These are phyloP conservation scores for Stachybotrys chlorohalonatus DNA, from an alignment of 2,329 filamentous ascomycete species.

Conservation along the genomic window DNA sequence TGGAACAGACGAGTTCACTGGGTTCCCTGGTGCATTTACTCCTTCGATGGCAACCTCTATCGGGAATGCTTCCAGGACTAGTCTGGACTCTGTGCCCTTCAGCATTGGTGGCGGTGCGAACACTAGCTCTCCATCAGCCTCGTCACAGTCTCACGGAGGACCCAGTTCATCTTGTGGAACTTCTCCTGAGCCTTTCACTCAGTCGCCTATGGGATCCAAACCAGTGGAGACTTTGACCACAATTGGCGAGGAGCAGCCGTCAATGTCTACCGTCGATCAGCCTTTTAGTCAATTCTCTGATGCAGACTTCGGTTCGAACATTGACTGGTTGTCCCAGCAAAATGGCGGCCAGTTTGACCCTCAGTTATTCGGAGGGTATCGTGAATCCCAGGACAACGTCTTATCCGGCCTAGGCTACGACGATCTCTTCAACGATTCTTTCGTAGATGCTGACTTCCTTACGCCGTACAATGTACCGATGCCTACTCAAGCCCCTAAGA, in stretches of 20 bases:
- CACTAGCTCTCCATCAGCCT: constrained; percentile 56
- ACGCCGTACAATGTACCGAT: constrained; percentile 67
- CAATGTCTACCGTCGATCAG: constrained; percentile 24
- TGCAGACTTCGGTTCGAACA: constrained; percentile 39
- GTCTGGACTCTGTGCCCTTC: constrained; percentile 40
- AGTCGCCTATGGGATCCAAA: constrained; percentile 60
- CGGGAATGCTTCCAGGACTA: constrained; percentile 38
- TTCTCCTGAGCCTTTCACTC: constrained; percentile 66
- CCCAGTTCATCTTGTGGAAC: constrained; percentile 63
- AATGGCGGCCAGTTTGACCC: constrained; percentile 85
- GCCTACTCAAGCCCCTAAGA: constrained; percentile 42
- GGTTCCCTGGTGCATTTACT: constrained; percentile 50
- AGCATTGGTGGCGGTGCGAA: constrained; percentile 33
- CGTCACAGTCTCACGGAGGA: constrained; percentile 50
- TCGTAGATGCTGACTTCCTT: constrained; percentile 64
- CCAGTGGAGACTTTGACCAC: constrained; percentile 53
- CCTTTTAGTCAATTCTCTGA: constrained; percentile 20
- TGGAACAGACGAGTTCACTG: constrained; percentile 42
- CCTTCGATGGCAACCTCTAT: constrained; percentile 39
- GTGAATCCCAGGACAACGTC: constrained; percentile 79
- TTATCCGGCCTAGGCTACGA: constrained; percentile 62
- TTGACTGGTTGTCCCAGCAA: constrained; percentile 71
- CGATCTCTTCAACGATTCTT: constrained; percentile 66
- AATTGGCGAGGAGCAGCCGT: constrained; percentile 56
- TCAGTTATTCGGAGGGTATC: constrained; percentile 82